phyloP scores from a whole-genome alignment of 805 yeast species.

The Zygosaccharomyces bisporus region DNA sequence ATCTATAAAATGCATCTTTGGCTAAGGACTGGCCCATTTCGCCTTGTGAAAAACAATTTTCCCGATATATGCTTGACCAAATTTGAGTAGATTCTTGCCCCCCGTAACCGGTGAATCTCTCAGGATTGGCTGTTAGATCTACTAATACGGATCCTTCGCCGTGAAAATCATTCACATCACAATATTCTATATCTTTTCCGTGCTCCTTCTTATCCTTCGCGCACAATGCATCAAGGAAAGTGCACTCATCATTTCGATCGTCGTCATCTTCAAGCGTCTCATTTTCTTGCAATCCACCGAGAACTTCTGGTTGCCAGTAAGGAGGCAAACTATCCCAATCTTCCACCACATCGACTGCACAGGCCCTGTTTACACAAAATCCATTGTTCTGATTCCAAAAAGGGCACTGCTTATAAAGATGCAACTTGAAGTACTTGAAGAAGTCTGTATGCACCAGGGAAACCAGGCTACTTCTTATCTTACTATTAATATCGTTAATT shows the following conservation, averaged over 20 bases:
- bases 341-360: constrained; percentile 83
- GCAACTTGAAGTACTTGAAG: constrained; percentile 82
- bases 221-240: constrained; percentile 40
- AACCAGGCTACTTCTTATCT: constrained; percentile 53
- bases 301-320: constrained; percentile 66
- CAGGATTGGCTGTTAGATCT: constrained; percentile 84
- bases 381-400: constrained; percentile 77
- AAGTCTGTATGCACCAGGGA: constrained; percentile 68
- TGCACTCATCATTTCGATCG: constrained; percentile 32
- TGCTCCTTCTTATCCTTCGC: constrained; percentile 19
- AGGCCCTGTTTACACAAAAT: constrained; percentile 79
- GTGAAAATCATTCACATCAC: constrained; percentile 58
- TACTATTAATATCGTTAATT: constrained; percentile 48
- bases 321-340: constrained; percentile 70
- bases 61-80: constrained; percentile 89
- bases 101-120: constrained; percentile 92
- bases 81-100: constrained; percentile 89
- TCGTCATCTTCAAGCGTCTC: constrained; percentile 31
- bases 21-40: constrained; percentile 66
- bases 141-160: constrained; percentile 76
- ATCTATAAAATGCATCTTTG: constrained; percentile 80
- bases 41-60: constrained; percentile 70
- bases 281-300: constrained; percentile 40
- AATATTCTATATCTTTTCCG: constrained; percentile 54
- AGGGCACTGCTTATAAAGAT: constrained; percentile 78